Evolutionary conservation across 164 flowering plant species (phyloP), one percentile per base, ranked within the genome.

Genomic region (Platanus orientalis): DNA sequence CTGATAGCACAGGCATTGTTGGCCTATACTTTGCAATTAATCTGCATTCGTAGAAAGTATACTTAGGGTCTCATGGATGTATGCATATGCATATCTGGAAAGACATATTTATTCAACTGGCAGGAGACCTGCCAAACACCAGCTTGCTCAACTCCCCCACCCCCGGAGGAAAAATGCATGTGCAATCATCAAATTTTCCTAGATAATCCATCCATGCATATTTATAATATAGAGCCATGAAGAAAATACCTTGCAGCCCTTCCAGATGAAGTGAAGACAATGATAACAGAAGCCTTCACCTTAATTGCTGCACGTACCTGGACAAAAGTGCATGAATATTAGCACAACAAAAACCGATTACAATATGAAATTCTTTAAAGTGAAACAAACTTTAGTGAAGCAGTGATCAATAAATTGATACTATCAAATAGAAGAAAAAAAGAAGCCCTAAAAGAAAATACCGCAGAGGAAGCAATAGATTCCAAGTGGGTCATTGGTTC

Each of bases 401-500:
- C 7, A 26, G 13, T 39, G 42, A 63, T 24, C 54, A 4, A 53
- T 28, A 7, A 26, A 51, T 63, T 40, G 32, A 63, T 7, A 54
- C 17, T 16, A 36, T n/a, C 21, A n/a, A 21, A 29, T 5, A 36
- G 14, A 48, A 6, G 26, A 45, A 14, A 6, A 19, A 36, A 51
- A n/a, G 25, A 32, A 36, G 4, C 14, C 26, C 30, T 25, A 45
- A 52, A 60, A 64, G 45, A 25, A 63, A 55, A 23, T 88, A 93
- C 97, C 78, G 98, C 96, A 51, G 98, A 84, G 50, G 97, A 90
- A 80, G 94, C 89, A 73, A 93, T 90, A 23, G 97, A 90, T 78
- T 93, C 98, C 76, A 90, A 77, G 73, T 93, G 98, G 34, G 77
- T 73, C 97, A 93, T 93, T 57, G 94, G 89, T 63, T 93, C 98